Evolutionary conservation across 345 rosid genomes (phyloP).

Genomic region (Leavenworthia alabamica): DNA sequence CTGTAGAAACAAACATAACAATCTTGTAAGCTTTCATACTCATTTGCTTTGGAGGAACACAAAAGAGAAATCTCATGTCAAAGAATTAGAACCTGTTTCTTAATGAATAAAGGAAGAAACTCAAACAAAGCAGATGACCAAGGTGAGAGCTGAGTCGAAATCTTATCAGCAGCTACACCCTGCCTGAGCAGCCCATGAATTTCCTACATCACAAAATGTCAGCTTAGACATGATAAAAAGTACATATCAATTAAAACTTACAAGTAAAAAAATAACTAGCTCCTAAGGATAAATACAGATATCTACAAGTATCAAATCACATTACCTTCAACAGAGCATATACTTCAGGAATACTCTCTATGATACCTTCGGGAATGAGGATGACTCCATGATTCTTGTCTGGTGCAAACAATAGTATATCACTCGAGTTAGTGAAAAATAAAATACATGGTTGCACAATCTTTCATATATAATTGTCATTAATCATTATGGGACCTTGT

Average conservation of each 20-base stretch:
- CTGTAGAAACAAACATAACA: conserved; percentile 43
- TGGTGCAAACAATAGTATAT: conserved; percentile 29
- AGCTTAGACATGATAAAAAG: conserved; percentile 5
- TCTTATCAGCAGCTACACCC: conserved; percentile 61
- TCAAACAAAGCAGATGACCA: conserved; percentile 97
- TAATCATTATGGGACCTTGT: conserved; percentile 44
- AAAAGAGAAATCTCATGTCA: not conserved
- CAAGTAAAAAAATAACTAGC: not conserved
- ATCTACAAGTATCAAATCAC: not conserved
- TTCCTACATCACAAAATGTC: conserved; percentile 49
- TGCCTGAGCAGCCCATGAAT: conserved; percentile 67
- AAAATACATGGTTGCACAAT: conserved; percentile 2
- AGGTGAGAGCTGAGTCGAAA: conserved; percentile 87
- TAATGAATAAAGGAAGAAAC: conserved; percentile 84
- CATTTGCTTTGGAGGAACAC: not conserved
- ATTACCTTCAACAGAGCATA: conserved; percentile 85
- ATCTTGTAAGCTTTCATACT: conserved; percentile 19
- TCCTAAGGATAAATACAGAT: conserved; percentile 2
- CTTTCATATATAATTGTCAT: not conserved
- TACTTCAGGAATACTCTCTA: conserved; percentile 96
- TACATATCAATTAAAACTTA: not conserved
- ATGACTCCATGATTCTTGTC: conserved; percentile 95
- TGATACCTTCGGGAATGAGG: conserved; percentile 94
- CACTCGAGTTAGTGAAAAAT: conserved; percentile 18
- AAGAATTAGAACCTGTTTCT: conserved; percentile 58